Evolutionary conservation across 164 flowering plant genomes (phyloP).

Genomic region (Echeveria elegans): DNA sequence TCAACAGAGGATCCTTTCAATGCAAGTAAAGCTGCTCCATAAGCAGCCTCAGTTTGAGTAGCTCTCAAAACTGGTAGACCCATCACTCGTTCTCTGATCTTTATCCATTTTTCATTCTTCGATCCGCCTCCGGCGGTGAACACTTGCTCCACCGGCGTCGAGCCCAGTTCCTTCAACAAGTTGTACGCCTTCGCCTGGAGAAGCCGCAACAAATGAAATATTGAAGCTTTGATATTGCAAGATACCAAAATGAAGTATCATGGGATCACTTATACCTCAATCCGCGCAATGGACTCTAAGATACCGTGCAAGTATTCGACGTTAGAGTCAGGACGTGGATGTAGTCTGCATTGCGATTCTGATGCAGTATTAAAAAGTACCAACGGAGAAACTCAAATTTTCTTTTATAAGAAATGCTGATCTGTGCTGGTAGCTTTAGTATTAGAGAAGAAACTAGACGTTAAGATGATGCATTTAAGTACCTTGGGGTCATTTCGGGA

Average conservation of each 20-base stretch:
- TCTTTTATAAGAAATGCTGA: too few relatives aligned
- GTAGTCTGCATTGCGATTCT: constrained; percentile 38
- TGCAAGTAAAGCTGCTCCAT: constrained; percentile 91
- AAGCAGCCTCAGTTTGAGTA: constrained; percentile 83
- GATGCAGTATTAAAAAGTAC: not conserved
- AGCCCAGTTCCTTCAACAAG: constrained; percentile 67
- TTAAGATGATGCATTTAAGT: not conserved
- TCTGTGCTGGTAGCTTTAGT: too few relatives aligned
- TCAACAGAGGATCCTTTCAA: constrained; percentile 30
- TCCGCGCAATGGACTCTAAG: constrained; percentile 89
- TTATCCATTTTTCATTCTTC: constrained; percentile 66
- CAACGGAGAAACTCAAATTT: too few relatives aligned
- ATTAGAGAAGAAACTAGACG: not conserved
- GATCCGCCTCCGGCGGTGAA: constrained; percentile 95
- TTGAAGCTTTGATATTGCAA: not conserved
- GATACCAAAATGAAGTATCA: not conserved
- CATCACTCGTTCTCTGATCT: constrained; percentile 73
- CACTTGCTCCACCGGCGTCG: constrained; percentile 71
- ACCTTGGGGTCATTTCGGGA: constrained; percentile 82
- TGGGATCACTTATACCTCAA: constrained; percentile 48
- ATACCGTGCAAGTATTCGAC: constrained; percentile 85
- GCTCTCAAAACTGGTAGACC: constrained; percentile 73
- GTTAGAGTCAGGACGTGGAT: constrained; percentile 78
- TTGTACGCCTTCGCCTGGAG: constrained; percentile 80
- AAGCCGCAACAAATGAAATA: not conserved